Conservation (phyloP, 495 filamentous ascomycete species). For the Neurospora intermedia region DNA sequence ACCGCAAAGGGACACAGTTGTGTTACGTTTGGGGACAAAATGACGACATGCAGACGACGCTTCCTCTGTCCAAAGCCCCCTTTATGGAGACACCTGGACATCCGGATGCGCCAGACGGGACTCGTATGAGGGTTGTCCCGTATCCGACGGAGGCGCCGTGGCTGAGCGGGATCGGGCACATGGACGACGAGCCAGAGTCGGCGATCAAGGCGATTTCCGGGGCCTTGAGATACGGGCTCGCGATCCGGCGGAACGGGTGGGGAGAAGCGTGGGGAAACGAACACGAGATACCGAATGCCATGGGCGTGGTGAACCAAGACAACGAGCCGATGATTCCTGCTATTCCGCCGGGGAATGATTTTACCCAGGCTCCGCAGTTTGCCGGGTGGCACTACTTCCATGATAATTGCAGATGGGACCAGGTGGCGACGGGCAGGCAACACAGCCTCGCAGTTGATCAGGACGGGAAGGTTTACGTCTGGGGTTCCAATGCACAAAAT, state of each 20-base stretch:
- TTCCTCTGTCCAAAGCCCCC: conserved; percentile 46
- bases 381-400: not conserved
- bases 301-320: not conserved
- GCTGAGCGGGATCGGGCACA: conserved; percentile 51
- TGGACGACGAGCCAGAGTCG: conserved; percentile 40
- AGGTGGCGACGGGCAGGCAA: conserved; percentile 39
- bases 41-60: conserved; percentile 66
- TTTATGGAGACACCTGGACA: conserved; percentile 32
- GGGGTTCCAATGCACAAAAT: conserved; percentile 57
- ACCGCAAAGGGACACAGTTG: conserved; percentile 40
- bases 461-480: conserved; percentile 48
- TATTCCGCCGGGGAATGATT: not conserved
- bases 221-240: not conserved
- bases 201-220: conserved; percentile 17
- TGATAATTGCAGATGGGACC: conserved; percentile 12
- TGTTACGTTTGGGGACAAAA: conserved; percentile 81
- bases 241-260: not conserved
- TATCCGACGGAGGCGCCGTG: conserved; percentile 49
- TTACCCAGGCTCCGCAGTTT: not conserved
- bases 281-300: not conserved
- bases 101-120: not conserved
- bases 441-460: conserved; percentile 47
- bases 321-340: not conserved
- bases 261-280: not conserved
- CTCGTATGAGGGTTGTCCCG: not conserved